A percentile compares a stretch with the other conserved stretches of the same genome.
phyloP scores from a whole-genome alignment of 1,284 basidiomycete species.

The Ceratobasidium sp. region DNA sequence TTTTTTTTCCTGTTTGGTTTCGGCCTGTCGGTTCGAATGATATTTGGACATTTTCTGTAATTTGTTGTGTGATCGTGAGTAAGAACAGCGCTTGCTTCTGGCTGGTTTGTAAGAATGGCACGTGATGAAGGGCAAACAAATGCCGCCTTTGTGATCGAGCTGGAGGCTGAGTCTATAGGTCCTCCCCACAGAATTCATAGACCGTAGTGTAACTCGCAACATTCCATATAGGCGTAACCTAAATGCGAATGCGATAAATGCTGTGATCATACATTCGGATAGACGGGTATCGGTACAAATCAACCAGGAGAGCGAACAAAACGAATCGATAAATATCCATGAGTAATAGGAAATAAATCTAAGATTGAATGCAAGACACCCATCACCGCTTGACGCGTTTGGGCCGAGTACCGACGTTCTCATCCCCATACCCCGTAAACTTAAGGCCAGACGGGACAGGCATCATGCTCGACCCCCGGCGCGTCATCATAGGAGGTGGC shows the following conservation, averaged over 20 bases:
- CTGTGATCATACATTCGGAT: constrained; percentile 22
- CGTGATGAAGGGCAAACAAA: no score
- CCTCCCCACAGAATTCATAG: no score
- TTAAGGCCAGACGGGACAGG: neutral
- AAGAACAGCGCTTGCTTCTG: no score
- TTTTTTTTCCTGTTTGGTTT: neutral
- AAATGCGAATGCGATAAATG: no score
- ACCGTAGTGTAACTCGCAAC: no score
- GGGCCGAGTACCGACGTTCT: constrained; percentile 29
- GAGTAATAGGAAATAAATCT: neutral
- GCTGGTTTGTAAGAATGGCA: no score
- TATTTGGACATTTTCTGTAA: no score
- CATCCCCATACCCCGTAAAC: constrained; percentile 9
- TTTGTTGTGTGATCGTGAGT: no score
- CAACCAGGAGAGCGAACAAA: constrained; percentile 8
- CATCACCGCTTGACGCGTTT: constrained; percentile 34
- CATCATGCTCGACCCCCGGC: constrained; percentile 30
- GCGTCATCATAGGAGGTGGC: constrained; percentile 8
- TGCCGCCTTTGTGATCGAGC: no score
- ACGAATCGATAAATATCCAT: constrained; percentile 36
- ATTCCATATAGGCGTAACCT: no score
- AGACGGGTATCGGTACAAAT: constrained; percentile 13
- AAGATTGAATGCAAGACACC: neutral
- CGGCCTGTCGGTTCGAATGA: no score
- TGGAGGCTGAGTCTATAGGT: no score